Base-by-base conservation (phyloP, 176 grass and related monocot genomes). In the Zea luxurians region DNA sequence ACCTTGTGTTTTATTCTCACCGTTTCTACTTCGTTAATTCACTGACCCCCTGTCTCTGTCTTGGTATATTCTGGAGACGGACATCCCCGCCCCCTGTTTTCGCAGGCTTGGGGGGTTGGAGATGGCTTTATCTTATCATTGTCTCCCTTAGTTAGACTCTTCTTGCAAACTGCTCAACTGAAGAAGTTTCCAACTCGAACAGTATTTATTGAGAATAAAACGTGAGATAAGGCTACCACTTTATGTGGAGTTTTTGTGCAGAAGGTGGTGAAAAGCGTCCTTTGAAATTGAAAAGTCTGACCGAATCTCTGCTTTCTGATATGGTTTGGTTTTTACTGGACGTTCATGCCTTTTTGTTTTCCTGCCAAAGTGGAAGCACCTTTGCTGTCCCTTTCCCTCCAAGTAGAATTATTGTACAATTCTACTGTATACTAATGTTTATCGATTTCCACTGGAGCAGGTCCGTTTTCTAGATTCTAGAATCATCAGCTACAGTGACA, bases 381-480 rank as follows among this genome's bases (percentile, higher is more conserved):
- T 37, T 55, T 64, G 55, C 6, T 40, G 69, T 70, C 73, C 10
- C 46, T 48, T 71, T 71, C 67, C 58, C 65, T 71, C 67, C 58
- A 36, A 46, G 13, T 64, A 27, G 38, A 49, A 36, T 4, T 54
- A 58, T 69, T 8, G 0, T 76, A 13, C 12, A 20, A 11, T 70
- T 69, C 8, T 70, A 47, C 61, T 15, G 20, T 54, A 10, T 27
- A 27, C 4, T 27, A 66, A 9, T 34, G 34, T 43, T 73, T 73
- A 74, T 88, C 61, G 53, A 68, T 20, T 79, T 20, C 37, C 36
- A 66, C 1, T 15, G 2, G 75, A 70, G 34, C 48, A 10, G 49
- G 18, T 83, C 78, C 10, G 4, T 80, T 80, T 64, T 71, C 4
- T 76, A 17, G 72, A 82, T 77, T 71, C n/a, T 71, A 8, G 71